Percentiles rank a stretch among this genome's conserved stretches.
Evolutionary conservation across 495 filamentous ascomycete species (phyloP).

Genomic region (Aspergillus coremiiformis): DNA sequence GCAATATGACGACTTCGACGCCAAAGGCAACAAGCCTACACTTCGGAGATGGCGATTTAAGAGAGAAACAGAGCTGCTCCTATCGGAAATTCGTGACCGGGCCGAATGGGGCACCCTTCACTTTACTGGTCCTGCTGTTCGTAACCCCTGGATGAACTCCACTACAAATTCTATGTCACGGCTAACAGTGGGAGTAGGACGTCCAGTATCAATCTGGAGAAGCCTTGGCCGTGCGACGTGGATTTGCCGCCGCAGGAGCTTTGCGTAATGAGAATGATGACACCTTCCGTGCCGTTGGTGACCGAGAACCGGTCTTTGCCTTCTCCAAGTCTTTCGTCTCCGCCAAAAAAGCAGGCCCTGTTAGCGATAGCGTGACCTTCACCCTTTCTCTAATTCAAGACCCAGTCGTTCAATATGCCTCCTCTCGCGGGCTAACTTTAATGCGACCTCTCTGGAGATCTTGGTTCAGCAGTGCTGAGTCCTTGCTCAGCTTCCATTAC

Average conservation of each 20-base stretch:
- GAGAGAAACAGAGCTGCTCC: constrained; percentile 54
- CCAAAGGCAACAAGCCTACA: constrained; percentile 18
- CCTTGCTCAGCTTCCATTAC: constrained; percentile 69
- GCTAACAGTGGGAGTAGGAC: constrained; percentile 34
- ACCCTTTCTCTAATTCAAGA: constrained; percentile 80
- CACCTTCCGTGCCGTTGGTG: constrained; percentile 63
- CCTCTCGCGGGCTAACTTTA: constrained; percentile 66
- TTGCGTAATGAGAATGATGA: constrained; percentile 60
- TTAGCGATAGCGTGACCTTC: constrained; percentile 56
- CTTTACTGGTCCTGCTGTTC: constrained; percentile 61
- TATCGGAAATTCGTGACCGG: constrained; percentile 69
- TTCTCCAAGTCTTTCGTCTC: constrained; percentile 76
- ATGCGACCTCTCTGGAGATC: constrained; percentile 88
- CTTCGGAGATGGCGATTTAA: constrained; percentile 60
- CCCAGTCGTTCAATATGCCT: constrained; percentile 79
- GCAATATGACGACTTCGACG: constrained; percentile 45
- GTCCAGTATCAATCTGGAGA: constrained; percentile 64
- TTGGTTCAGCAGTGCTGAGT: constrained; percentile 56
- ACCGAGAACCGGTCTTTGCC: constrained; percentile 84
- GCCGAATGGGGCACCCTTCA: constrained; percentile 87
- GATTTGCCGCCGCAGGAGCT: constrained; percentile 62
- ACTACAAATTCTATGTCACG: background rate
- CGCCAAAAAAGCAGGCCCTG: constrained; percentile 15
- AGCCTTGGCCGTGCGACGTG: constrained; percentile 57
- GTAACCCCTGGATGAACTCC: constrained; percentile 7